Conservation (phyloP, 169 alveolate genomes). For the Cryptosporidium ryanae region DNA sequence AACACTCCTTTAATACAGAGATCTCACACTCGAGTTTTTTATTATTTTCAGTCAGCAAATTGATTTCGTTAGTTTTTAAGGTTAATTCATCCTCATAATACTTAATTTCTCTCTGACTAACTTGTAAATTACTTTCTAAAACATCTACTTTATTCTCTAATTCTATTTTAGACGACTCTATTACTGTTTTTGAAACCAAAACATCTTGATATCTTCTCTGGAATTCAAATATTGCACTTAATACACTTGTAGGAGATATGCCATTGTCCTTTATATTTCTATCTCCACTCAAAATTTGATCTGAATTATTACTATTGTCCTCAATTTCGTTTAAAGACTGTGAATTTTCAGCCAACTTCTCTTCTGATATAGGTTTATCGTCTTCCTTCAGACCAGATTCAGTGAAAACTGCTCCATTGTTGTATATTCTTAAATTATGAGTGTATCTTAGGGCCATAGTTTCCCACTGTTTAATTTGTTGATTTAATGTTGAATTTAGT, state of each 20-base stretch:
- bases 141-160: constrained; percentile 41
- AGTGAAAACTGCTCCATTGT: constrained; percentile 5
- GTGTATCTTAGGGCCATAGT: constrained; percentile 69
- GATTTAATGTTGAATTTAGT: constrained; percentile 25
- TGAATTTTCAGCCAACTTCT: background rate
- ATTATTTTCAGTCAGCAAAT: background rate
- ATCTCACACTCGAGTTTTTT: constrained; percentile 53
- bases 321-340: background rate
- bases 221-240: constrained; percentile 72
- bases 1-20: constrained; percentile 36
- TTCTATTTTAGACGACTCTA: constrained; percentile 49
- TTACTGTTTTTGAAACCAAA: constrained; percentile 63
- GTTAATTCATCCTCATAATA: constrained; percentile 49
- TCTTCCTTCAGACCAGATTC: background rate
- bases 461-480: constrained; percentile 68
- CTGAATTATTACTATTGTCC: background rate
- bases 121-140: constrained; percentile 54
- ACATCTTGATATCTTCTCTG: constrained; percentile 71
- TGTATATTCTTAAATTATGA: constrained; percentile 44
- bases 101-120: constrained; percentile 63
- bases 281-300: background rate
- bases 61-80: constrained; percentile 20
- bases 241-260: constrained; percentile 64
- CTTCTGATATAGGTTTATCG: background rate
- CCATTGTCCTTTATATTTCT: background rate